A percentile compares a stretch with the other conserved stretches of the same genome.
Conservation (phyloP, 352 stramenopile species). For the Nothophytophthora sp. region DNA sequence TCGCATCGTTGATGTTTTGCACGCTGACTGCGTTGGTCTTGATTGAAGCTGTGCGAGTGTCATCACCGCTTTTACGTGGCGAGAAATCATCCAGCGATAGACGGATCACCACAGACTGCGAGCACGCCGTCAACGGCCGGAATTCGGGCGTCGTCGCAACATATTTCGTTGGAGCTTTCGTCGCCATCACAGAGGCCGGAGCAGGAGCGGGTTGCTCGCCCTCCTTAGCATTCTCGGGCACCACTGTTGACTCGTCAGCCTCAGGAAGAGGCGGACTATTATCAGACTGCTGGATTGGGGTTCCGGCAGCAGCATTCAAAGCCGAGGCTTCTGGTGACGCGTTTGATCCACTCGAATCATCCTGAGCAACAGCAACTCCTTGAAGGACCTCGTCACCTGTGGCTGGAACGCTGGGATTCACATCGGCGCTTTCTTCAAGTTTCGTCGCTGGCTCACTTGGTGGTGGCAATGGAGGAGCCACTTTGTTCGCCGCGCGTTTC, state of each 20-base stretch:
- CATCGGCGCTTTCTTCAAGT: not conserved
- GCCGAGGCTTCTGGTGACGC: not conserved
- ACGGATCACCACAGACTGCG: slow-evolving; percentile 71
- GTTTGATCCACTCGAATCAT: not conserved
- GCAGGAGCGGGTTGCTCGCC: slow-evolving; percentile 1
- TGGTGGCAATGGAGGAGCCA: not conserved
- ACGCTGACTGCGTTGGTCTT: slow-evolving; percentile 9
- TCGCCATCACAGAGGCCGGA: not conserved
- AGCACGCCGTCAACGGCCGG: slow-evolving; percentile 60
- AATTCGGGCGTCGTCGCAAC: slow-evolving; percentile 30
- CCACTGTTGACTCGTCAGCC: slow-evolving; percentile 7
- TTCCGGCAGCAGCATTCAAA: not conserved
- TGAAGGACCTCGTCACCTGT: not conserved
- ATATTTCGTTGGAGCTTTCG: not conserved
- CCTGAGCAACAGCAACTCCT: not conserved
- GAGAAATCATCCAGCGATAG: slow-evolving; percentile 58
- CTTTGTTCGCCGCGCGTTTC: slow-evolving; percentile 13
- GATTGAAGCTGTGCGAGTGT: not conserved
- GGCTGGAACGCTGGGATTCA: not conserved
- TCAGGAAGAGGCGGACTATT: not conserved
- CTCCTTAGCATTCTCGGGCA: slow-evolving; percentile 2
- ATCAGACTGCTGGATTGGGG: not conserved
- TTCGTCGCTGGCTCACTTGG: not conserved
- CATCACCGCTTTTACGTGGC: slow-evolving; percentile 17
- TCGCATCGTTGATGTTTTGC: slow-evolving; percentile 25